These are phyloP conservation scores for Tremella yokohamensis DNA, from an alignment of 768 basidiomycete genomes.

Conservation along the genomic window DNA sequence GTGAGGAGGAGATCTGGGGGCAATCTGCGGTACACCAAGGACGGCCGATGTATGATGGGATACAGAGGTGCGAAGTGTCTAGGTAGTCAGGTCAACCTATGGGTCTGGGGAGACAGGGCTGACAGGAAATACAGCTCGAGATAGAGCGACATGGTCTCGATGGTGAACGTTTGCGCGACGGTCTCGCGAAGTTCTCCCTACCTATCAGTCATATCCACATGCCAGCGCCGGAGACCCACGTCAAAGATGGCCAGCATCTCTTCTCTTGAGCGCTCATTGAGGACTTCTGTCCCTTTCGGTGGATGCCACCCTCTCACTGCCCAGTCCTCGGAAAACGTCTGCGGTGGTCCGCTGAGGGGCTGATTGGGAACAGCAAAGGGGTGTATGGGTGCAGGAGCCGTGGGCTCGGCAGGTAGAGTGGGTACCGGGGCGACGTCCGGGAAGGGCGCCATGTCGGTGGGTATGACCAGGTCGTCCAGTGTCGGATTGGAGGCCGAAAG, in stretches of 20 bases:
- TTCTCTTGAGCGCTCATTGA: conserved; percentile 10
- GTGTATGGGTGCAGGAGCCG: too few species aligned
- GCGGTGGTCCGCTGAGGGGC: conserved; percentile 4
- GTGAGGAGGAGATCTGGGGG: conserved; percentile 20
- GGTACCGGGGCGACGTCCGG: too few species aligned
- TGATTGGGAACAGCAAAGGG: conserved; percentile 3
- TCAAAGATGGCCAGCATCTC: conserved; percentile 19
- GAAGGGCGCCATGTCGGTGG: too few species aligned
- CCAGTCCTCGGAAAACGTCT: conserved; percentile 5
- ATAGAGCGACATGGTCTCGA: conserved; percentile 18
- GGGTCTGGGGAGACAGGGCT: not conserved
- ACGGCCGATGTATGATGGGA: conserved; percentile 23
- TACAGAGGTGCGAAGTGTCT: conserved; percentile 27
- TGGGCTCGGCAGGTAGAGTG: too few species aligned
- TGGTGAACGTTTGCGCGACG: conserved; percentile 7
- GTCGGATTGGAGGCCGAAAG: not conserved
- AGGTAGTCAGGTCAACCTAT: not conserved
- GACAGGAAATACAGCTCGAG: conserved; percentile 26
- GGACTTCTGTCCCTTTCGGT: not conserved
- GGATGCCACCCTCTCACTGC: not conserved
- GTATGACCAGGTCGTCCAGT: not conserved
- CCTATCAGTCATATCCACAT: not conserved
- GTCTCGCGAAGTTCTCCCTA: not conserved
- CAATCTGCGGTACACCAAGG: conserved; percentile 16
- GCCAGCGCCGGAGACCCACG: conserved; percentile 4